Evolutionary conservation across 208 protist species (phyloP).

Genomic region (Trypanosoma mega): DNA sequence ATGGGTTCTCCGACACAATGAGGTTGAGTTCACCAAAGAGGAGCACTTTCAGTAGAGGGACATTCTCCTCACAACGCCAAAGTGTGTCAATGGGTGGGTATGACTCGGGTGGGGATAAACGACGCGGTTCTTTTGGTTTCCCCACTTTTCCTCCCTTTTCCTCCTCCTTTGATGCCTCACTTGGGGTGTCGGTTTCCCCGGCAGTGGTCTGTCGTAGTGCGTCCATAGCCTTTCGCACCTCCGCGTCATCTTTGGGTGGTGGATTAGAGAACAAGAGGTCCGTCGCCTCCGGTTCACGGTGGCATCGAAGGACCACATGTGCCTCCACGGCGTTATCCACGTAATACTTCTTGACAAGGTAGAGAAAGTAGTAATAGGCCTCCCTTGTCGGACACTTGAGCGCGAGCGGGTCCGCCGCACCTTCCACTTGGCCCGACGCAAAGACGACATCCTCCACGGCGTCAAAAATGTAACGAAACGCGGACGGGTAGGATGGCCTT

Average conservation of each 20-base stretch:
- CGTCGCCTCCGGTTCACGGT: slow-evolving; percentile 50
- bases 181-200: neutral
- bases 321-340: slow-evolving; percentile 84
- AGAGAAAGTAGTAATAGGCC: slow-evolving; percentile 72
- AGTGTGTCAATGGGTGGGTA: slow-evolving; percentile 79
- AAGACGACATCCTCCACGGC: slow-evolving; percentile 46
- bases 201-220: neutral
- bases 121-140: neutral
- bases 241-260: slow-evolving; percentile 73
- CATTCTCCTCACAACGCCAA: slow-evolving; percentile 78
- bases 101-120: slow-evolving; percentile 6
- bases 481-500: slow-evolving; percentile 55
- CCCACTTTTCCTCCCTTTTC: neutral
- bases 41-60: slow-evolving; percentile 70
- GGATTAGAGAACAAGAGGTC: slow-evolving; percentile 79
- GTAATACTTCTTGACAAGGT: slow-evolving; percentile 77
- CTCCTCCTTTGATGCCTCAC: neutral
- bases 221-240: slow-evolving; percentile 39
- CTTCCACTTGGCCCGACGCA: neutral
- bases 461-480: slow-evolving; percentile 73
- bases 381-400: slow-evolving; percentile 44
- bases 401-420: slow-evolving; percentile 5
- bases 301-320: slow-evolving; percentile 84
- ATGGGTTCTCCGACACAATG: slow-evolving; percentile 80
- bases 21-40: slow-evolving; percentile 88